Evolutionary conservation across 257 asterid species (phyloP), one percentile per base, ranked within the genome.

Genomic region (Schizonepeta tenuifolia): DNA sequence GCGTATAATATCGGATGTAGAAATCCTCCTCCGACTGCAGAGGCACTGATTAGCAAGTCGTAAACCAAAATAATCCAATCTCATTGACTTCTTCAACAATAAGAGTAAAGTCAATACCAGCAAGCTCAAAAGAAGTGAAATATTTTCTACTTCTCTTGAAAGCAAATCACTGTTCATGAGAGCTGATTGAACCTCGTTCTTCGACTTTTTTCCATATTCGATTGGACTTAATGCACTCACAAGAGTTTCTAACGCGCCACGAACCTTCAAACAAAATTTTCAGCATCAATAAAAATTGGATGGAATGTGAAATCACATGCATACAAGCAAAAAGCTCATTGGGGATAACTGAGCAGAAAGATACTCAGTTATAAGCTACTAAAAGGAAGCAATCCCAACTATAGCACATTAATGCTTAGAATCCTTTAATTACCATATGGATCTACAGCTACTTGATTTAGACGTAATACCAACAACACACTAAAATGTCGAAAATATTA

Each of bases 1-100:
- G 82, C 31, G 98, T 90, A 82, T 90, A 92, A 83, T 92, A 95
- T 43, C 96, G 86, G 70, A 95, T 83, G 72, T 95, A 95, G 86
- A 95, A 95, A 73, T 95, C 99, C 79, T 95, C 99, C 84, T 95
- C 98, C 26, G 94, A 80, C 99, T 92, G 87, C 77, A 76, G 81
- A 71, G 65, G 70, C 15, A 75, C 54, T 60, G 54, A 66, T 86
- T 78, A 88, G 83, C 51, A 76, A 69, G 73, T 51, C 55, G 55
- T 58, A 38, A 44, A 67, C 60, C 59, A 41, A 21, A 50, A 71
- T 47, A 44, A 79, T 20, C 35, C 36, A 49, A 72, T 57, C 65
- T 72, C 31, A 76, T 51, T 20, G 57, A 62, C n/a, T 65, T 60
- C 53, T 59, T 67, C 17, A 75, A 74, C 53, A 63, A 71, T 69